These are phyloP conservation scores for Andrographis paniculata DNA, from an alignment of 305 asterid species.

Conservation along the genomic window DNA sequence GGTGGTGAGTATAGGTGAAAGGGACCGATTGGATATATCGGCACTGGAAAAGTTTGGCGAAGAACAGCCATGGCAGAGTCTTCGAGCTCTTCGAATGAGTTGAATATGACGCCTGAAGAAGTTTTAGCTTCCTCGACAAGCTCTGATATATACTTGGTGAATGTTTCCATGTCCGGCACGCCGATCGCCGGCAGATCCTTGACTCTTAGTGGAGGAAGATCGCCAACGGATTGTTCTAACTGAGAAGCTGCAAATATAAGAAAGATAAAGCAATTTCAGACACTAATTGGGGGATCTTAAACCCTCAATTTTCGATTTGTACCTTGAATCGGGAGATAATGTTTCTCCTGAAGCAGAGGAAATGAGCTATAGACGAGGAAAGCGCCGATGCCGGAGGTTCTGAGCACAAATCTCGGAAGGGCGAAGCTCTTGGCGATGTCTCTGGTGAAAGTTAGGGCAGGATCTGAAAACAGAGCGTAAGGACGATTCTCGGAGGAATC, in stretches of 20 bases:
- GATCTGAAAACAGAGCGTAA: conserved; percentile 16
- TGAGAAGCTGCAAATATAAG: not conserved
- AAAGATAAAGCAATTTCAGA: too few relatives aligned
- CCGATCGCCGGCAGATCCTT: not conserved
- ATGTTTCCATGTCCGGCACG: not conserved
- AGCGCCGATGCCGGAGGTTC: conserved; percentile 16
- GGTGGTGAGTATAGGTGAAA: conserved; percentile 6
- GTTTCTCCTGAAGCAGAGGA: conserved; percentile 10
- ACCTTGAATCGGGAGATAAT: conserved; percentile 10
- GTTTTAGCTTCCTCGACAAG: not conserved
- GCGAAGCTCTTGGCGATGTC: conserved; percentile 14
- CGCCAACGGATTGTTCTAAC: not conserved
- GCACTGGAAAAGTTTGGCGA: not conserved
- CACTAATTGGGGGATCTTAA: too few relatives aligned
- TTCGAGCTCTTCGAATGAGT: conserved; percentile 2
- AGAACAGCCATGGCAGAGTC: not conserved
- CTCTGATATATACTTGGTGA: not conserved
- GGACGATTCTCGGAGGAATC: not conserved
- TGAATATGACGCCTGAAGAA: conserved; percentile 4
- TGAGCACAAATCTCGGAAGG: conserved; percentile 18
- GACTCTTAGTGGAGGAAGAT: not conserved
- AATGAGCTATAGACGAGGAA: conserved; percentile 4
- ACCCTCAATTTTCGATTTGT: not conserved
- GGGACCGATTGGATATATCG: conserved; percentile 20
- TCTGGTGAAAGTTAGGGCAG: conserved; percentile 11